A percentile compares a stretch with the other conserved stretches of the same genome.
Evolutionary conservation across 2,329 filamentous ascomycete genomes (phyloP).

Genomic region (Myriosclerotinia scirpicola): DNA sequence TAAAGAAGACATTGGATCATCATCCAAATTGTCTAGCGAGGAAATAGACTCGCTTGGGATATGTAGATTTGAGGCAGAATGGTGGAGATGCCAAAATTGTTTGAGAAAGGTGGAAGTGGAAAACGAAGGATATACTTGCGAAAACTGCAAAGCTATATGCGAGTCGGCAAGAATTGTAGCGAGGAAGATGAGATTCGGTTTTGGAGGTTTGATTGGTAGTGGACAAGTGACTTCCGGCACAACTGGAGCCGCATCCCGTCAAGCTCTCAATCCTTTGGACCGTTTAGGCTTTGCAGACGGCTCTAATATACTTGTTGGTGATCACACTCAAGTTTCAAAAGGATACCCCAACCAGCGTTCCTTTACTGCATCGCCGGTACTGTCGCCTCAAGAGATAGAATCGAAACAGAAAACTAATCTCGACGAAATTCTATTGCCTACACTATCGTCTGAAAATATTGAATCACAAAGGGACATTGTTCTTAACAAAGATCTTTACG

Average conservation of each 20-base stretch:
- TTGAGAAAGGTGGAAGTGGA: neutral
- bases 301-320: neutral
- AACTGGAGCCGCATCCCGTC: neutral
- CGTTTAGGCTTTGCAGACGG: neutral
- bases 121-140: neutral
- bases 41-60: neutral
- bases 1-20: slow-evolving; percentile 2
- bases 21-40: neutral
- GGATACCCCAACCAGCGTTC: too few relatives aligned
- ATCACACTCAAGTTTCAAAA: neutral
- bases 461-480: too few relatives aligned
- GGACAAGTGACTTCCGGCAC: neutral
- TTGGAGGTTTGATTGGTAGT: neutral
- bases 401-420: too few relatives aligned
- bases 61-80: neutral
- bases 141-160: neutral
- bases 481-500: too few relatives aligned
- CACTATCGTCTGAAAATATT: too few relatives aligned
- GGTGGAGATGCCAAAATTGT: slow-evolving; percentile 7
- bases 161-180: neutral
- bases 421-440: too few relatives aligned
- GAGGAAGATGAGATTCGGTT: neutral
- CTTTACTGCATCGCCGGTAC: too few relatives aligned
- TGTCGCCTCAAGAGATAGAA: too few relatives aligned
- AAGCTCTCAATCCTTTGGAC: neutral